These are phyloP conservation scores for Zea mays DNA, from an alignment of 176 grass and related monocot species.

Conservation along the genomic window Zm-B73-REFERENCE-NAM-5.0 NC_050098.1:158003001-158003500, in stretches of 20 bases:
- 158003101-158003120: not conserved
- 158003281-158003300: not conserved
- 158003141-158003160: not conserved
- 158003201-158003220: not conserved
- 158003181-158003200: not conserved
- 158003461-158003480: not conserved
- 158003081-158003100: slow-evolving; percentile 4
- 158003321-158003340: not conserved
- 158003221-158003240: not conserved
- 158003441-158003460: not conserved
- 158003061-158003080: not conserved
- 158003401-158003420: not conserved
- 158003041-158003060: not conserved
- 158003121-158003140: not conserved
- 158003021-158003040: not conserved
- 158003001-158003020: not conserved
- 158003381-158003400: slow-evolving; percentile 15
- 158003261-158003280: not conserved
- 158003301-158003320: not conserved
- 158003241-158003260: not conserved
- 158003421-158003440: not conserved
- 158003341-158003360: not conserved
- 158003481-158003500: not conserved
- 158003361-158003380: not conserved
- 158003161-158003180: slow-evolving; percentile 11